These are phyloP conservation scores for Fistulinella cinereoalba DNA, from an alignment of 1,284 basidiomycete genomes.

Conservation along the genomic window DNA sequence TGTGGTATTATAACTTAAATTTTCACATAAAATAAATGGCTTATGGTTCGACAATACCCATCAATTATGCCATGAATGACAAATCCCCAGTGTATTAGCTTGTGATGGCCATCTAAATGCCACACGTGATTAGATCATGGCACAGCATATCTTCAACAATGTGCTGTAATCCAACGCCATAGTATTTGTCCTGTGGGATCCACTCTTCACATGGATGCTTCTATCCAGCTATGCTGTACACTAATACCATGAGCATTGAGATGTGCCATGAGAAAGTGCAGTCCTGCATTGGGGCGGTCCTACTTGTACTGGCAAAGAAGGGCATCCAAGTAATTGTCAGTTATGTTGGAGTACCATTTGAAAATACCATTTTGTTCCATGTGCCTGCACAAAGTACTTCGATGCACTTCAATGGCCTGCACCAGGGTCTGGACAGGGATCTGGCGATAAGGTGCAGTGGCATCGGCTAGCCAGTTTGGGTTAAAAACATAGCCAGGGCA, in stretches of 20 bases:
- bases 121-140: slow-evolving; percentile 25
- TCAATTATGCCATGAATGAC: slow-evolving; percentile 48
- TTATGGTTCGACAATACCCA: slow-evolving; percentile 9
- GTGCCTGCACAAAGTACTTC: neutral
- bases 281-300: neutral
- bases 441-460: neutral
- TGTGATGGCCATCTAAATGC: slow-evolving; percentile 52
- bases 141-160: neutral
- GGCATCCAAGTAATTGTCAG: neutral
- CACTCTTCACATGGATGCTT: slow-evolving; percentile 3
- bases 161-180: slow-evolving; percentile 18
- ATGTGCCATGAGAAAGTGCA: neutral
- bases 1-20: neutral
- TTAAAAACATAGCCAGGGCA: neutral
- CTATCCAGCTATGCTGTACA: neutral
- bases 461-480: neutral
- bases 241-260: slow-evolving; percentile 1
- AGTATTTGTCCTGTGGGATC: slow-evolving; percentile 21
- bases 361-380: neutral
- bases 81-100: slow-evolving; percentile 48
- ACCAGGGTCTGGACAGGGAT: neutral
- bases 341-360: neutral
- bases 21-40: too few species aligned
- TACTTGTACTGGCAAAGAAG: slow-evolving; percentile 3
- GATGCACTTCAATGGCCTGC: neutral